Evolutionary conservation across 768 basidiomycete genomes (phyloP), one percentile per base, ranked within the genome.

Genomic region (Podaxis carcinomalis): DNA sequence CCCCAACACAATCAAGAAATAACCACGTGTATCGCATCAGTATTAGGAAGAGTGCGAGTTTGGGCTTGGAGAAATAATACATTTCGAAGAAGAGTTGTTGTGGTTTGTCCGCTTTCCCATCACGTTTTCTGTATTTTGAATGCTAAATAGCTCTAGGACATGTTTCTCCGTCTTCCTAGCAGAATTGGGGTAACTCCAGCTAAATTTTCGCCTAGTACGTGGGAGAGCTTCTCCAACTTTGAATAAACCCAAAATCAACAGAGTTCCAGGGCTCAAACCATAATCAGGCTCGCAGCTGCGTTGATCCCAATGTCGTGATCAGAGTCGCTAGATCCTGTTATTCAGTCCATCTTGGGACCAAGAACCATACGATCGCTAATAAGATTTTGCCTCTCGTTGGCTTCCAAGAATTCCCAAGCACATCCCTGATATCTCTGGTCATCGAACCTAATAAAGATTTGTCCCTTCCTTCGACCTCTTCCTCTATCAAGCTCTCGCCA

Each of bases 21-120:
- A 54, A 58, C 57, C 57, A 58, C 57, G 57, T 58, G 57, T 58
- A 58, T 58, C 47, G 23, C 57, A 58, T 58, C 52, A 37, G n/a
- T 14, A 21, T 44, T 19, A 42, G 47, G 50, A 16, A 58, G 32
- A 32, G 9, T 32, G 32, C 32, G 32, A 49, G 23, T 49, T 16
- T 9, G 42, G 46, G 47, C 14, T 23, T 25, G 21, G 36, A 19
- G 19, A 6, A 32, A 37, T 37, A n/a, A 37, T 47, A 50, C 57
- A 58, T 37, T 14, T 23, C 56, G 16, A 42, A 42, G 27, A 47
- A 35, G 27, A 47, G 16, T 19, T 11, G 11, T 21, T 23, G 42
- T 27, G 28, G 10, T 25, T 19, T 32, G 16, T 19, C 19, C 32
- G 23, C 5, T 50, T 50, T 58, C 57, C 39, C 46, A 51, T 49